Conservation (phyloP, 2,329 filamentous ascomycete species). For the Diaporthe humulicola region DNA sequence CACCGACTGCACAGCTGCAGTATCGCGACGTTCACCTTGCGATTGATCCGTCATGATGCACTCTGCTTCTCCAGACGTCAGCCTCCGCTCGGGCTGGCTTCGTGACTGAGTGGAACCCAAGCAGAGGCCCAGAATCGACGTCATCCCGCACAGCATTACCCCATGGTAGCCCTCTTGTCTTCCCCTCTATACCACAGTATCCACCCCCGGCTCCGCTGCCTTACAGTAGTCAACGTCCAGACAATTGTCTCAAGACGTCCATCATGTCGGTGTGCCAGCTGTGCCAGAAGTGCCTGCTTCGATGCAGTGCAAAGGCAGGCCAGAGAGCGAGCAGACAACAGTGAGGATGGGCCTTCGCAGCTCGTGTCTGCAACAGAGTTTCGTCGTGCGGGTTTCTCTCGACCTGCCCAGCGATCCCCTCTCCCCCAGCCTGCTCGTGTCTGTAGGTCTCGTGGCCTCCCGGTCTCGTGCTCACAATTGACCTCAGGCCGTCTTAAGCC, state of each 20-base stretch:
- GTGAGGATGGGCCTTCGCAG: not conserved
- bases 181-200: not conserved
- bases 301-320: not conserved
- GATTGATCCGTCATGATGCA: conserved; percentile 1
- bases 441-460: conserved; percentile 1
- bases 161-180: not conserved
- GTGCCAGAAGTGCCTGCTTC: not conserved
- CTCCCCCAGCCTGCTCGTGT: not conserved
- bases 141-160: conserved; percentile 16
- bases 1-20: not conserved
- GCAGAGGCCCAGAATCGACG: conserved; percentile 5
- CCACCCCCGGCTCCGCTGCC: conserved; percentile 9
- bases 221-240: not conserved
- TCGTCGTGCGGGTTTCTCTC: not conserved
- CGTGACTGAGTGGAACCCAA: conserved; percentile 21
- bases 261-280: conserved; percentile 16
- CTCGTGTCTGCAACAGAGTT: not conserved
- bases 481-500: not conserved
- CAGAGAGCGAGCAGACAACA: not conserved
- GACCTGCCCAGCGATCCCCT: not conserved
- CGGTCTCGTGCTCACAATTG: conserved; percentile 25
- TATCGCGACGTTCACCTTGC: not conserved
- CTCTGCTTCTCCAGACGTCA: not conserved
- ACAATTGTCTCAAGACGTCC: not conserved
- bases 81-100: not conserved